Evolutionary conservation across 148 eudicot genomes (phyloP), one percentile per base, ranked within the genome.

Genomic region (Rheum nobile): DNA sequence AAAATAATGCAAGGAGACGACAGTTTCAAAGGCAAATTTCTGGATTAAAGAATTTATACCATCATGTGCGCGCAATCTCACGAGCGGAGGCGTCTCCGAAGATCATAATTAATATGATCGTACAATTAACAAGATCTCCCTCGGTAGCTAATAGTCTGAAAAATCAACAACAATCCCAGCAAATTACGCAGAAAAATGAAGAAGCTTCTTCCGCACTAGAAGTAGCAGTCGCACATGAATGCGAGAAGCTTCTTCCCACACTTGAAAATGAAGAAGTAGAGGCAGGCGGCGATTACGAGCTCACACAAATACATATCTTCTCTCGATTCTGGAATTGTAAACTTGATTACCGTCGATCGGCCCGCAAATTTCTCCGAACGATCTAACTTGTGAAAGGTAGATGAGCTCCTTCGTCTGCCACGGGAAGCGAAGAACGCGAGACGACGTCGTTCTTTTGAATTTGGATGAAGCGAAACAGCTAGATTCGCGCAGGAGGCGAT

Each of bases 171-270:
- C 14, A 42, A 42, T 42, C 46, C 46, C 46, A 42, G 46, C 46
- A 12, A 42, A 42, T 10, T 9, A 12, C 11, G 9, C n/a, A n/a
- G n/a, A n/a, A n/a, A n/a, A n/a, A n/a, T n/a, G n/a, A n/a, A n/a
- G n/a, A n/a, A n/a, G n/a, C 37, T 35, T 2, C 4, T 35, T 35
- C 37, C 37, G n/a, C 1, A 13, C 52, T 50, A 57, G 67, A 57
- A 57, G 41, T 34, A 65, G 39, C 70, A 32, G 32, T 65, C 70
- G 70, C 70, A 65, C 39, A 65, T 65, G 70, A 65, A 65, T 6
- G 41, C 1, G 70, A 65, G 39, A 7, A 65, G n/a, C 70, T 65
- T 65, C 70, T 65, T 65, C 21, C 70, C 70, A 41, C 70, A 65
- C 70, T 65, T 65, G 70, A 65, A 65, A 11, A 65, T 1, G 41